Base-by-base conservation (phyloP, 2,329 filamentous ascomycete genomes). In the Karstenula rhodostoma region DNA sequence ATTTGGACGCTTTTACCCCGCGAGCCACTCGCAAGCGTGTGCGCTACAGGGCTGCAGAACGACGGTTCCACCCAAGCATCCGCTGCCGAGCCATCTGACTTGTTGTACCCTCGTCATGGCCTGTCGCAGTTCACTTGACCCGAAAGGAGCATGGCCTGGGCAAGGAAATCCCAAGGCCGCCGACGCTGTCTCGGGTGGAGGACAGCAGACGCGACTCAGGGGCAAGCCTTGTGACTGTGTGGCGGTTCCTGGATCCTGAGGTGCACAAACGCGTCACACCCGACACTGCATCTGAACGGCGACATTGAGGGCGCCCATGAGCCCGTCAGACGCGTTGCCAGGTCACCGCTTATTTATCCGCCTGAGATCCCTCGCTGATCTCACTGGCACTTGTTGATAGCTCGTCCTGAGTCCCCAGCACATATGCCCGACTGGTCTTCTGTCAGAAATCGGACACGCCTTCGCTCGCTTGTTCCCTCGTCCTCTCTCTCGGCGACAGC, bases 311-410 rank as follows among this genome's bases (percentile, higher is more conserved):
- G 17, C 29, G 15, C 25, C 13, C 25, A 7, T 27, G n/a, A n/a
- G 4, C 5, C 23, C 22, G 22, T 23, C 44, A 47, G 4, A 29
- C 22, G 9, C 2, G 22, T 27, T 29, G 46, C 2, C 43, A 25
- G n/a, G n/a, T n/a, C n/a, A n/a, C n/a, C n/a, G 27, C 47, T 35
- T 35, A n/a, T 50, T 35, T 50, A 50, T 29, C 47, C 47, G 47
- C 27, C 47, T 27, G 17, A 22, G 12, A 3, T 5, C 47, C 25
- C n/a, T 35, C 29, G 27, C 27, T 32, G 29, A 50, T 35, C 29
- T 50, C 29, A 13, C 47, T 50, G 47, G 17, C 29, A 50, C 47
- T 22, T 32, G n/a, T 10, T 9, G 17, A 35, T 47, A 23, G 23
- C 37, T 19, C 17, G 42, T 23, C n/a, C n/a, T 19, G 42, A 44